Percentiles rank a stretch among this genome's conserved stretches.
Conservation (phyloP, 2,329 filamentous ascomycete genomes). For the Colletotrichum godetiae region DNA sequence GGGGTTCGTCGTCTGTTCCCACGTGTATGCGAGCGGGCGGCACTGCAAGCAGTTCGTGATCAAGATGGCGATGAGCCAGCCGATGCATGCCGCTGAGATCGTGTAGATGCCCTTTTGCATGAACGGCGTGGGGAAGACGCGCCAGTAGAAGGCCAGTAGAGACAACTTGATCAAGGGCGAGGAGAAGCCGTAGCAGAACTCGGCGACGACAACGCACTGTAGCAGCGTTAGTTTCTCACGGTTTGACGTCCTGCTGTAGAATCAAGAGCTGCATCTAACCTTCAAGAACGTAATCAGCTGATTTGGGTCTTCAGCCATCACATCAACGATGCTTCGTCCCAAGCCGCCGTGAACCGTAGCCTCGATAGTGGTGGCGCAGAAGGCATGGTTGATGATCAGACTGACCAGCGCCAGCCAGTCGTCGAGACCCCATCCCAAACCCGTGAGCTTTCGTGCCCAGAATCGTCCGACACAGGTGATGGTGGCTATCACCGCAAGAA, state of each 20-base stretch:
- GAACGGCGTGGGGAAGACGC: slow-evolving; percentile 7
- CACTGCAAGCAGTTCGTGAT: slow-evolving; percentile 23
- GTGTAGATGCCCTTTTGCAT: slow-evolving; percentile 19
- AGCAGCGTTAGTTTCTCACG: background rate
- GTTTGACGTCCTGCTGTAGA: background rate
- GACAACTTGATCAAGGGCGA: slow-evolving; percentile 16
- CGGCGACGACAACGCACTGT: slow-evolving; percentile 16
- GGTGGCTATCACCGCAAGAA: slow-evolving; percentile 16
- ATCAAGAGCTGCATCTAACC: background rate
- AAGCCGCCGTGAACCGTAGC: slow-evolving; percentile 10
- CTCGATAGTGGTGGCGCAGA: background rate
- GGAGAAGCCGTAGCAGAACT: slow-evolving; percentile 28
- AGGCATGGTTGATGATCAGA: slow-evolving; percentile 8
- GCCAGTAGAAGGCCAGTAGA: slow-evolving; percentile 21
- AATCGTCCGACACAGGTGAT: slow-evolving; percentile 11
- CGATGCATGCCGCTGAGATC: slow-evolving; percentile 2
- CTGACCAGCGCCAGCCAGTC: slow-evolving; percentile 17
- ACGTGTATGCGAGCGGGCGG: slow-evolving; percentile 11
- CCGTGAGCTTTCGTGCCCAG: slow-evolving; percentile 24
- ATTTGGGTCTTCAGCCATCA: slow-evolving; percentile 18
- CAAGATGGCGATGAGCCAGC: slow-evolving; percentile 11
- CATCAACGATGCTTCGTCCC: slow-evolving; percentile 6
- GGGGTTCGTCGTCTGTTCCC: background rate
- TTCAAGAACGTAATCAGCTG: slow-evolving; percentile 2
- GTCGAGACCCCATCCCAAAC: slow-evolving; percentile 14